Evolutionary conservation across 257 asterid genomes (phyloP).

Genomic region (Fraxinus anomala): DNA sequence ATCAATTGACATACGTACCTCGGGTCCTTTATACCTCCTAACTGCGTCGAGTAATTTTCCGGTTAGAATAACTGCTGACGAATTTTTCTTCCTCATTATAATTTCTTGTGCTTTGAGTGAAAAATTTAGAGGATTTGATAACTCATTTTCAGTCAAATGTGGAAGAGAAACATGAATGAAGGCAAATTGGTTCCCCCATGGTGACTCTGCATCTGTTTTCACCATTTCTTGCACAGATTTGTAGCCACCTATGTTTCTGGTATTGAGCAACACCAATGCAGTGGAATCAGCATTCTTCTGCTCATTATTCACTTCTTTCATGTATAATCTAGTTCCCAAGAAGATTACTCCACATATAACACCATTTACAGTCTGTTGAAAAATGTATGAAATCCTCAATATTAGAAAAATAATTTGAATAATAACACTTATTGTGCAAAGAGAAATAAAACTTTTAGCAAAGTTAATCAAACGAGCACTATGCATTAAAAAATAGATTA

Average conservation of each 20-base stretch:
- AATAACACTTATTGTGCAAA: too few species aligned
- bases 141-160: slow-evolving; percentile 2
- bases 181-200: slow-evolving; percentile 90
- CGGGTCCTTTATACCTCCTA: slow-evolving; percentile 60
- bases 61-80: slow-evolving; percentile 58
- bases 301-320: slow-evolving; percentile 46
- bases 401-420: not conserved
- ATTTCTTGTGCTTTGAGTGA: slow-evolving; percentile 44
- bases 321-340: slow-evolving; percentile 66
- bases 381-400: not conserved
- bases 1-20: slow-evolving; percentile 41
- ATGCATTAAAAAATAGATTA: too few species aligned
- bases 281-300: slow-evolving; percentile 46
- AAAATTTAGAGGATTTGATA: slow-evolving; percentile 43
- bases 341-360: slow-evolving; percentile 72
- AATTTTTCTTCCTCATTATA: slow-evolving; percentile 54
- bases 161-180: slow-evolving; percentile 75
- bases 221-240: slow-evolving; percentile 73
- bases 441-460: too few species aligned
- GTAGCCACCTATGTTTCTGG: slow-evolving; percentile 69
- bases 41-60: slow-evolving; percentile 57
- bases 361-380: slow-evolving; percentile 64
- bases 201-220: slow-evolving; percentile 45
- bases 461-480: too few species aligned
- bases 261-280: slow-evolving; percentile 74